Percentiles rank a stretch among this genome's conserved stretches.
These are phyloP conservation scores for Apodospora peruviana DNA, from an alignment of 495 filamentous ascomycete genomes.

Conservation along the genomic window DNA sequence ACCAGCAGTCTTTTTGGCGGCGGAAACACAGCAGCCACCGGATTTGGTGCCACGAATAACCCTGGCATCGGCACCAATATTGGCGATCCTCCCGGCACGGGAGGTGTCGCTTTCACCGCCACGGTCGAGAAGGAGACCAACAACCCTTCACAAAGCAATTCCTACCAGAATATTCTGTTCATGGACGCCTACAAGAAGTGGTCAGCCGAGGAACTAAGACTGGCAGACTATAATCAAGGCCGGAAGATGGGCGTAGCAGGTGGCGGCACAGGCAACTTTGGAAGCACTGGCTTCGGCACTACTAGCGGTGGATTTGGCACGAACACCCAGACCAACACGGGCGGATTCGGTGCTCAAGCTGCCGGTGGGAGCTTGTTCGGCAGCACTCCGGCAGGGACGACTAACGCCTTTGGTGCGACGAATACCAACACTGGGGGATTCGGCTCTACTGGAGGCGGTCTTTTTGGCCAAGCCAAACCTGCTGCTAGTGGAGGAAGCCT, in stretches of 20 bases:
- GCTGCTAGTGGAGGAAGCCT: slow-evolving; percentile 23
- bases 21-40: slow-evolving; percentile 26
- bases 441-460: slow-evolving; percentile 41
- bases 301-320: slow-evolving; percentile 45
- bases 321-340: slow-evolving; percentile 28
- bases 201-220: slow-evolving; percentile 83
- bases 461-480: slow-evolving; percentile 45
- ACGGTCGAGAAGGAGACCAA: slow-evolving; percentile 75
- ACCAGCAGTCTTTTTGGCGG: slow-evolving; percentile 46
- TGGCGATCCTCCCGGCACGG: slow-evolving; percentile 63
- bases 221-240: slow-evolving; percentile 86
- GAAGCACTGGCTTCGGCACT: slow-evolving; percentile 54
- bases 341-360: slow-evolving; percentile 35
- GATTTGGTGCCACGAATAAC: slow-evolving; percentile 45
- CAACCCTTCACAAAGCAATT: slow-evolving; percentile 50
- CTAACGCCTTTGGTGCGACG: slow-evolving; percentile 37
- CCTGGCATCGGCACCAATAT: slow-evolving; percentile 34
- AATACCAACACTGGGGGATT: slow-evolving; percentile 36
- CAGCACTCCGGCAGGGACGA: slow-evolving; percentile 18
- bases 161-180: slow-evolving; percentile 85
- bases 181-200: slow-evolving; percentile 81
- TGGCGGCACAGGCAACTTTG: slow-evolving; percentile 80
- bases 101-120: slow-evolving; percentile 63
- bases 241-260: slow-evolving; percentile 73
- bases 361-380: slow-evolving; percentile 44